Conservation (phyloP, 768 basidiomycete genomes). For the Pulveroboletus ravenelii region DNA sequence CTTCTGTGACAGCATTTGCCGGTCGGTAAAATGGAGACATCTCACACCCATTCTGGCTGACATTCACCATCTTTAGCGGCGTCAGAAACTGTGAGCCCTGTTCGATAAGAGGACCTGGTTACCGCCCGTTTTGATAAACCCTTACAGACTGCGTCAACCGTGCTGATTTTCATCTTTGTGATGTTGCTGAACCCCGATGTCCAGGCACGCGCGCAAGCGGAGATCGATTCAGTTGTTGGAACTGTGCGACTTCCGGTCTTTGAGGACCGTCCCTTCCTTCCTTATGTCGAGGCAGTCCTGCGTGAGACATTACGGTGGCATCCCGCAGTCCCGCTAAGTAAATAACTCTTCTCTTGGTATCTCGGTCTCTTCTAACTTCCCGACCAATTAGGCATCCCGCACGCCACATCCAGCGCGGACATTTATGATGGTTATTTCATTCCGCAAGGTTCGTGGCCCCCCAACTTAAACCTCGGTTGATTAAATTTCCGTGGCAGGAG, state of each 20-base stretch:
- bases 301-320: conserved; percentile 36
- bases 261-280: conserved; percentile 26
- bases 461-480: not conserved
- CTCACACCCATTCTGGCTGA: not conserved
- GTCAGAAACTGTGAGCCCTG: conserved; percentile 25
- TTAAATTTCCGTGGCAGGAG: conserved; percentile 11
- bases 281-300: conserved; percentile 25
- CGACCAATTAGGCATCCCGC: conserved; percentile 27
- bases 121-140: not conserved
- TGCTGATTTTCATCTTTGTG: conserved; percentile 30
- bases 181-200: conserved; percentile 36
- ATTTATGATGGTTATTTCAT: conserved; percentile 48
- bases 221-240: conserved; percentile 33
- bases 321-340: conserved; percentile 33
- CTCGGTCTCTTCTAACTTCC: not conserved
- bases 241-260: conserved; percentile 28
- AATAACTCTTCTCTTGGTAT: not conserved
- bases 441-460: conserved; percentile 40
- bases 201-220: conserved; percentile 37
- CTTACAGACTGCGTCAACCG: conserved; percentile 29
- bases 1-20: conserved; percentile 28
- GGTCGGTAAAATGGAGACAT: conserved; percentile 12
- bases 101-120: not conserved
- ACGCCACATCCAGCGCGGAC: conserved; percentile 36
- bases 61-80: conserved; percentile 15